Evolutionary conservation across 306 rosid species (phyloP).

Genomic region (Adenanthera pavonina): DNA sequence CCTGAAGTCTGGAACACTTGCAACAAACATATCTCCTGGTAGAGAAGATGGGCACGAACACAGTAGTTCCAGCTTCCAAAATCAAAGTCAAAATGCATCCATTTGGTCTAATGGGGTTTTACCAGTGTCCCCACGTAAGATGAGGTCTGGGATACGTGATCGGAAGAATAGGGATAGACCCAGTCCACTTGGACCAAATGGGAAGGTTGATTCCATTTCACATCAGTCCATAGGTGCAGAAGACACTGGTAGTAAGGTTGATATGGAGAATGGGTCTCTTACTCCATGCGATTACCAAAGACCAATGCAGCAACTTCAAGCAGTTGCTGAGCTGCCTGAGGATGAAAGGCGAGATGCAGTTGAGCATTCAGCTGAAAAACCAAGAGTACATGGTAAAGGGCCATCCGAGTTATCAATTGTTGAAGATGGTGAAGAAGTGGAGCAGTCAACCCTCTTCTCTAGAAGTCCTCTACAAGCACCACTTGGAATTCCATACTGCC

Average conservation of each 20-base stretch:
- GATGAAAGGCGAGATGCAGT: slow-evolving; percentile 57
- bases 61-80: slow-evolving; percentile 52
- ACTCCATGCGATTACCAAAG: slow-evolving; percentile 85
- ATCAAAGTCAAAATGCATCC: slow-evolving; percentile 64
- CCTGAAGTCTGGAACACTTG: slow-evolving; percentile 56
- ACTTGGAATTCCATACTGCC: slow-evolving; percentile 82
- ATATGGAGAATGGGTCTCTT: slow-evolving; percentile 70
- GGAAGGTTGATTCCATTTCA: slow-evolving; percentile 65
- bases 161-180: slow-evolving; percentile 89
- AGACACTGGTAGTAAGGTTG: slow-evolving; percentile 68
- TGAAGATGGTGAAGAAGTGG: slow-evolving; percentile 76
- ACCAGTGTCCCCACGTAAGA: slow-evolving; percentile 75
- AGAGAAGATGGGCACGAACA: slow-evolving; percentile 78
- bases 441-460: slow-evolving; percentile 57
- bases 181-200: slow-evolving; percentile 94
- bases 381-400: slow-evolving; percentile 55
- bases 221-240: slow-evolving; percentile 63
- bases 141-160: slow-evolving; percentile 71
- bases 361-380: slow-evolving; percentile 55
- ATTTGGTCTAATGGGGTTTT: slow-evolving; percentile 87
- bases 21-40: slow-evolving; percentile 60
- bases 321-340: slow-evolving; percentile 77
- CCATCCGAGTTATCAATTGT: slow-evolving; percentile 44
- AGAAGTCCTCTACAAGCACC: slow-evolving; percentile 82
- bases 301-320: slow-evolving; percentile 71